Evolutionary conservation across 805 yeast genomes (phyloP).

Genomic region (Candida verbasci): DNA sequence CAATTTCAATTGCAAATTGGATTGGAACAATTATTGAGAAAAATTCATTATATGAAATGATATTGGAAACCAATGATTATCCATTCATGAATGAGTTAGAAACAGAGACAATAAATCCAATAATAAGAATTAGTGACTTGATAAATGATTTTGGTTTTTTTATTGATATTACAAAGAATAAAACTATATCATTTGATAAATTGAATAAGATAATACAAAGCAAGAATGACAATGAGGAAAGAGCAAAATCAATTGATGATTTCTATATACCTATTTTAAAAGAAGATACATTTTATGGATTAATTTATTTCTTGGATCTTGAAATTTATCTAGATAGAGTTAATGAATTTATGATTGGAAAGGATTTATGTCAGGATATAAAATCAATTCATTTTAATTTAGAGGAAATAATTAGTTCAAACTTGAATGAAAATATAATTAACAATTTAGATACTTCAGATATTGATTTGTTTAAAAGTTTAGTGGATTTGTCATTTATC

Average conservation of each 20-base stretch:
- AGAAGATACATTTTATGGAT: conserved; percentile 34
- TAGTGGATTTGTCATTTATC: conserved; percentile 37
- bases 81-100: conserved; percentile 51
- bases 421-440: conserved; percentile 7
- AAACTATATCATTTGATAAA: conserved; percentile 25
- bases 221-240: no score
- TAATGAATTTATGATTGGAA: conserved; percentile 23
- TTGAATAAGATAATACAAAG: conserved; percentile 28
- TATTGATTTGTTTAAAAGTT: conserved; percentile 18
- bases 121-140: conserved; percentile 29
- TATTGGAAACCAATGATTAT: conserved; percentile 44
- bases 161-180: conserved; percentile 36
- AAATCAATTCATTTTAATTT: conserved; percentile 20
- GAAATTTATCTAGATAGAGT: conserved; percentile 48
- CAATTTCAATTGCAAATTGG: conserved; percentile 57
- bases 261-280: conserved; percentile 50
- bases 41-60: conserved; percentile 45
- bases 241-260: conserved; percentile 47
- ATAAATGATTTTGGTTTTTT: conserved; percentile 13
- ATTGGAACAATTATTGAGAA: conserved; percentile 49
- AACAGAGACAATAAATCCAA: conserved; percentile 31
- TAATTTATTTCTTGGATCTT: conserved; percentile 47
- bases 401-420: conserved; percentile 20
- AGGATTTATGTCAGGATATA: no score
- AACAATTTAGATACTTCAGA: conserved; percentile 5